Conservation (phyloP, 2,329 filamentous ascomycete species). For the Diaporthe helianthi region DNA sequence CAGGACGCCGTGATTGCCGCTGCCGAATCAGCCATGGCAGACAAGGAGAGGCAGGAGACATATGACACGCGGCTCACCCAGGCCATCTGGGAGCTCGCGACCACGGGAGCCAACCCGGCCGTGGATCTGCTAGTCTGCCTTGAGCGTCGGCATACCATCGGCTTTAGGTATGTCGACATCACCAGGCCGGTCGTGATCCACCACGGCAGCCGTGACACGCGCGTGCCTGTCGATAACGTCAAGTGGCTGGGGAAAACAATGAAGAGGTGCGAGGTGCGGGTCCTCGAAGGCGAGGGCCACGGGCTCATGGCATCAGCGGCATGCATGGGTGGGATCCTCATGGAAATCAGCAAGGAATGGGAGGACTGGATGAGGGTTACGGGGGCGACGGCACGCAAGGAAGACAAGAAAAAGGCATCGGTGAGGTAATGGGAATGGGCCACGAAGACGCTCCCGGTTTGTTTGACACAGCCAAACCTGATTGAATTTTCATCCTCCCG, state of each 20-base stretch:
- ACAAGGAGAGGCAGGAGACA: constrained; percentile 73
- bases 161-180: constrained; percentile 97
- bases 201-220: constrained; percentile 87
- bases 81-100: constrained; percentile 93
- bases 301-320: constrained; percentile 92
- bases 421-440: constrained; percentile 15
- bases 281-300: constrained; percentile 91
- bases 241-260: constrained; percentile 94
- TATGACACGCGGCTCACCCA: constrained; percentile 90
- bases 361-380: constrained; percentile 79
- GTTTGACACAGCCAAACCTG: neutral
- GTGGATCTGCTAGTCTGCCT: constrained; percentile 92
- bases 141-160: constrained; percentile 88
- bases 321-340: constrained; percentile 94
- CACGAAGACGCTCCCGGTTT: neutral
- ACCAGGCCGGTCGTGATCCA: constrained; percentile 91
- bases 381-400: constrained; percentile 19
- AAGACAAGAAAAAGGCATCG: constrained; percentile 24
- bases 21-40: constrained; percentile 67
- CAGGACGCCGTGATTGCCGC: constrained; percentile 52
- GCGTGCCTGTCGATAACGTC: constrained; percentile 94
- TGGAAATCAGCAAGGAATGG: constrained; percentile 95
- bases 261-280: constrained; percentile 88
- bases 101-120: constrained; percentile 89
- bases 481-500: neutral